Conservation (phyloP, 1,284 basidiomycete genomes). For the Hortiboletus rubellus region DNA sequence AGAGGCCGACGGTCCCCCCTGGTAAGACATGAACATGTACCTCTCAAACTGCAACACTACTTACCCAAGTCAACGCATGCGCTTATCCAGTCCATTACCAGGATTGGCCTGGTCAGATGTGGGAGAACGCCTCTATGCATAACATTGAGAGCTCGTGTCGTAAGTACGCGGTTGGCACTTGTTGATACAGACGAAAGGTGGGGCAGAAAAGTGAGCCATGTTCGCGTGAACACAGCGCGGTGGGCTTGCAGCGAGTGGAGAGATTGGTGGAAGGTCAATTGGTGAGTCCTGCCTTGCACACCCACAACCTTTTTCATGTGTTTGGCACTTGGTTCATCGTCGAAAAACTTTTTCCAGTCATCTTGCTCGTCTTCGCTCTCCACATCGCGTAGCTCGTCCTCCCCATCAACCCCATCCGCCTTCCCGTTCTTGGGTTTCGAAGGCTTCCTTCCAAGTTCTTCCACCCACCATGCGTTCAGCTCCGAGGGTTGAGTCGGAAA, state of each 20-base stretch:
- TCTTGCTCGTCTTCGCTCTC: slow-evolving; percentile 56
- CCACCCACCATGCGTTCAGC: slow-evolving; percentile 85
- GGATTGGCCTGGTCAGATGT: slow-evolving; percentile 74
- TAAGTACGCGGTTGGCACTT: slow-evolving; percentile 45
- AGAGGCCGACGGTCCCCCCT: slow-evolving; percentile 86
- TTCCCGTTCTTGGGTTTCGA: slow-evolving; percentile 48
- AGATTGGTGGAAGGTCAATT: slow-evolving; percentile 71
- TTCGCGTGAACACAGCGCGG: slow-evolving; percentile 73
- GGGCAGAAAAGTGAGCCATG: slow-evolving; percentile 76
- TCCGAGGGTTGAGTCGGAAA: slow-evolving; percentile 79
- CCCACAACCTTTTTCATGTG: slow-evolving; percentile 40
- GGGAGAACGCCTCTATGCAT: slow-evolving; percentile 87
- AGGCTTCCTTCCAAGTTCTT: slow-evolving; percentile 65
- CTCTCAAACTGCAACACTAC: slow-evolving; percentile 13
- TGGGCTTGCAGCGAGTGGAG: slow-evolving; percentile 74
- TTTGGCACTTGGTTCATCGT: slow-evolving; percentile 51
- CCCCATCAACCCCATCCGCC: slow-evolving; percentile 44
- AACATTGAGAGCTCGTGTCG: slow-evolving; percentile 69
- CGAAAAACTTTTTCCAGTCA: slow-evolving; percentile 83
- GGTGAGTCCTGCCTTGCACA: slow-evolving; percentile 52
- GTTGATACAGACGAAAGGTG: slow-evolving; percentile 47
- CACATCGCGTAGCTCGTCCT: slow-evolving; percentile 38
- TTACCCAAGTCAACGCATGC: slow-evolving; percentile 82
- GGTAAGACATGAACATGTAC: slow-evolving; percentile 2
- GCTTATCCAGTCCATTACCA: slow-evolving; percentile 95